Evolutionary conservation across 768 basidiomycete species (phyloP).

Genomic region (Lyophyllum atratum): DNA sequence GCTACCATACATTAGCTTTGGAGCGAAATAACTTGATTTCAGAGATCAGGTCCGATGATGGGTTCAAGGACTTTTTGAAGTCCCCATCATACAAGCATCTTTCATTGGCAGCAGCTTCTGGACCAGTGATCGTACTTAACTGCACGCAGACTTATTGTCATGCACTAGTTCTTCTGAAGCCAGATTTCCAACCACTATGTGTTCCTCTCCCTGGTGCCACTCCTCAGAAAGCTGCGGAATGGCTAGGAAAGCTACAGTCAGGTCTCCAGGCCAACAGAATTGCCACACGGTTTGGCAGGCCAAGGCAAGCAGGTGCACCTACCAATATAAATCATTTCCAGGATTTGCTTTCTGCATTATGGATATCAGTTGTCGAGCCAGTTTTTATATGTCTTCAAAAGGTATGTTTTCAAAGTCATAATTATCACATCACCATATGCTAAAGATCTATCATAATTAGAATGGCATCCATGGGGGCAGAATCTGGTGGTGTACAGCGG

Average conservation of each 20-base stretch:
- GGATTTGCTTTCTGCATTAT: not conserved
- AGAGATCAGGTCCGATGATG: slow-evolving; percentile 31
- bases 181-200: not conserved
- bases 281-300: not conserved
- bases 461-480: slow-evolving; percentile 4
- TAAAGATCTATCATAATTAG: not conserved
- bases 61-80: slow-evolving; percentile 33
- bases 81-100: slow-evolving; percentile 24
- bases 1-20: not conserved
- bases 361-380: slow-evolving; percentile 3
- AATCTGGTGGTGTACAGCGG: slow-evolving; percentile 15
- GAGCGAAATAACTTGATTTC: slow-evolving; percentile 13
- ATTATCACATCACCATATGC: no score
- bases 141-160: slow-evolving; percentile 19
- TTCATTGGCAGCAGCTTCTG: slow-evolving; percentile 25
- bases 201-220: not conserved
- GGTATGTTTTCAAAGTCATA: slow-evolving; percentile 4
- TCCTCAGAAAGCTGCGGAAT: not conserved
- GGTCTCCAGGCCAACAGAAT: not conserved
- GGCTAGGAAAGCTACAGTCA: not conserved
- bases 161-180: slow-evolving; percentile 9
- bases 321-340: not conserved
- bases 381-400: slow-evolving; percentile 1
- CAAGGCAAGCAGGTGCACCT: not conserved
- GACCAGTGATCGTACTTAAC: slow-evolving; percentile 38